These are phyloP conservation scores for Thuja plicata DNA, from an alignment of 83 land plant genomes.

Conservation along the genomic window DNA sequence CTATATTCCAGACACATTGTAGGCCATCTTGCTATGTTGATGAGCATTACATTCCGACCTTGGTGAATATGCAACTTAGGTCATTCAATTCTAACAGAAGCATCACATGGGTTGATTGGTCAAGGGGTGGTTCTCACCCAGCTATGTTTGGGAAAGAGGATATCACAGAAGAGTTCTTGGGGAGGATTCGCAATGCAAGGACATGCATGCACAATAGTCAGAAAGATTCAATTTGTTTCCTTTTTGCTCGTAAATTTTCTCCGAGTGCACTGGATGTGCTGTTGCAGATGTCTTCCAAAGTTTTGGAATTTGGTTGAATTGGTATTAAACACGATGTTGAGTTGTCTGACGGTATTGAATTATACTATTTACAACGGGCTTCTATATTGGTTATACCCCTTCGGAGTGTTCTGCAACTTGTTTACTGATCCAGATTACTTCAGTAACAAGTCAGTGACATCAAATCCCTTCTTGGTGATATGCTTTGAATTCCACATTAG, in stretches of 20 bases:
- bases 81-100: constrained; percentile 46
- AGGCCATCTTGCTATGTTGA: constrained; percentile 55
- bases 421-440: background rate
- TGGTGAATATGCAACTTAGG: constrained; percentile 41
- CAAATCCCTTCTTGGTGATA: background rate
- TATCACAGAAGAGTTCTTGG: constrained; percentile 50
- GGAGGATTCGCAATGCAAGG: constrained; percentile 34
- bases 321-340: background rate
- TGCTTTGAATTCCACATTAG: background rate
- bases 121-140: constrained; percentile 72
- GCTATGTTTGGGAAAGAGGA: constrained; percentile 37
- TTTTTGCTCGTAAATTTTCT: constrained; percentile 9
- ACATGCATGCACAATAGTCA: constrained; percentile 46
- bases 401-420: background rate
- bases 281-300: background rate
- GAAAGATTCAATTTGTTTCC: background rate
- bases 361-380: background rate
- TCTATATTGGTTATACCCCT: background rate
- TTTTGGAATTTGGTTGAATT: background rate
- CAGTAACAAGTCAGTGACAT: background rate
- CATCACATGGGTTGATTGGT: constrained; percentile 81
- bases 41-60: constrained; percentile 81
- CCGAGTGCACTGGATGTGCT: background rate
- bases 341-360: background rate
- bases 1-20: constrained; percentile 49